Percentiles rank a stretch among this genome's conserved stretches.
These are phyloP conservation scores for Kodamaea sp. DNA, from an alignment of 1,139 yeast genomes.

Conservation along the genomic window DNA sequence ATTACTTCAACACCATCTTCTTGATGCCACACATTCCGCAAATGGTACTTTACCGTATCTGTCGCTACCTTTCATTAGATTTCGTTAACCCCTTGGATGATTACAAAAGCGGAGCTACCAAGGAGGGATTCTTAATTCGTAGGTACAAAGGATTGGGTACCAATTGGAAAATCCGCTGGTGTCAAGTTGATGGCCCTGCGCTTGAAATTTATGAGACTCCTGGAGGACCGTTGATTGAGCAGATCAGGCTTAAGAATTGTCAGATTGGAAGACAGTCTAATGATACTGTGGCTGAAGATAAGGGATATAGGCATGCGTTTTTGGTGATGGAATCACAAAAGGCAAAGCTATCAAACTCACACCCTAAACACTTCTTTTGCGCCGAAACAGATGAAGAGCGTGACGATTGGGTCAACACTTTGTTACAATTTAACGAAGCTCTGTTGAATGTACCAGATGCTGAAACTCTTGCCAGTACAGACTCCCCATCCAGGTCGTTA, in stretches of 20 bases:
- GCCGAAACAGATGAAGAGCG: constrained; percentile 82
- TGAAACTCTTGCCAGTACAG: constrained; percentile 1
- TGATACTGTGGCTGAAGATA: constrained; percentile 64
- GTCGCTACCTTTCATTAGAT: constrained; percentile 69
- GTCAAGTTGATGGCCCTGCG: constrained; percentile 65
- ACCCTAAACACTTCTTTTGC: constrained; percentile 69
- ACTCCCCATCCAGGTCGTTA: constrained; percentile 9
- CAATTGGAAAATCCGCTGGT: constrained; percentile 76
- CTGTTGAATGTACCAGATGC: constrained; percentile 6
- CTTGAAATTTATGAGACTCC: constrained; percentile 64
- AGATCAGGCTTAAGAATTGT: constrained; percentile 57
- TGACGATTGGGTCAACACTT: constrained; percentile 70
- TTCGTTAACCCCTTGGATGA: constrained; percentile 66
- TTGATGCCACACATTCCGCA: constrained; percentile 64
- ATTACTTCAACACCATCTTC: constrained; percentile 61
- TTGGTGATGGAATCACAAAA: constrained; percentile 66
- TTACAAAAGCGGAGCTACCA: constrained; percentile 54
- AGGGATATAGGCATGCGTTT: constrained; percentile 78
- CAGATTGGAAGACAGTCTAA: constrained; percentile 65
- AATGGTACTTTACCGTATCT: constrained; percentile 52
- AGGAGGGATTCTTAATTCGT: constrained; percentile 70
- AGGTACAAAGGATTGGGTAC: constrained; percentile 58
- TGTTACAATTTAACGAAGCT: constrained; percentile 45
- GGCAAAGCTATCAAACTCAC: constrained; percentile 52
- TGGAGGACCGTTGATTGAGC: constrained; percentile 59